Evolutionary conservation across 1,284 basidiomycete genomes (phyloP), one percentile per base, ranked within the genome.

Genomic region (Coniferiporia weirii): DNA sequence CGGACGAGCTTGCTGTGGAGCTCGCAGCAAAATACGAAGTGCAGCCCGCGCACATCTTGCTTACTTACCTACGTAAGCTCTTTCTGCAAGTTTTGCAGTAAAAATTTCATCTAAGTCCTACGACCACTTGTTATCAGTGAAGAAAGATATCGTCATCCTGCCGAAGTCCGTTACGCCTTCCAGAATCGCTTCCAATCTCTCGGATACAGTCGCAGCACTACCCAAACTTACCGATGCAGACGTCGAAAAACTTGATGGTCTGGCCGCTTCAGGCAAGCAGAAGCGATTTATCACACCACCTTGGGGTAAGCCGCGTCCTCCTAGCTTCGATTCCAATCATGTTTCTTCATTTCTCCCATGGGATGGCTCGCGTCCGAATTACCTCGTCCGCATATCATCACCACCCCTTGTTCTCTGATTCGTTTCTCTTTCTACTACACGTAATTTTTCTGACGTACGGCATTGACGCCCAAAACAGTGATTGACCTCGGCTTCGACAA

Each of bases 121-220:
- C 15, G 9, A 56, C 4, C 35, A 12, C 32, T 17, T 13, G n/a
- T 17, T 54, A 51, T 56, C 49, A 87, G 86, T 88, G 57, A 75
- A 79, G 9, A 88, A 86, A 70, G 80, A 80, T 52, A 76, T 84
- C 57, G 78, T 89, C 32, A 81, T 84, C 32, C 77, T 93, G 35
- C 83, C 89, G 10, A 92, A 91, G 74, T 91, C 83, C 22, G 89
- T 92, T 53, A 94, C 83, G 0, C 82, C 84, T 38, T 69, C 78
- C 43, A 85, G 93, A 56, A 91, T 95, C 70, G 74, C 78, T 43
- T 73, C 82, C 10, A 95, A 95, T 74, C 71, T 87, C 57, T 73
- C 73, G 38, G 85, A 83, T 35, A 72, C 83, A 15, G 52, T 82
- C 22, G 66, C 69, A 19, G 83, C 79, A 1, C 70, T 74, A 35